phyloP scores from a whole-genome alignment of 75 land plant genomes.

The Pinus albicaulis region DNA sequence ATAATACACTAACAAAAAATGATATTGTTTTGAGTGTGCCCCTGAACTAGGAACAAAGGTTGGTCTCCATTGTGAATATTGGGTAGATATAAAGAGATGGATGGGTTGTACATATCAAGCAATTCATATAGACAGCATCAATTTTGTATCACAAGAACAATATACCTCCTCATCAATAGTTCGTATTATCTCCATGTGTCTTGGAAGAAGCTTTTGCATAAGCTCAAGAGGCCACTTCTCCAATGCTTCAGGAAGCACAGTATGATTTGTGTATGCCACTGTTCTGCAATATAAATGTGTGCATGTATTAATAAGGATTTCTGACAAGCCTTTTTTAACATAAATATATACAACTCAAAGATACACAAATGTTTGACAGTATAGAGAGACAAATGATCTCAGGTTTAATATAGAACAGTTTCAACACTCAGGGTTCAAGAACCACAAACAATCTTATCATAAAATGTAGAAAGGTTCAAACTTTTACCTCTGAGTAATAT shows the following conservation, averaged over 20 bases:
- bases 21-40: too few species aligned
- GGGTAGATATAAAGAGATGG: background rate
- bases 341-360: background rate
- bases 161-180: conserved; percentile 87
- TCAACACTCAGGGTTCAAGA: too few species aligned
- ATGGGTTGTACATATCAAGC: background rate
- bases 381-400: background rate
- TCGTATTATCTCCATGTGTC: conserved; percentile 88
- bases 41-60: background rate
- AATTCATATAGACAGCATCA: background rate
- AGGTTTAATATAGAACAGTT: too few species aligned
- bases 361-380: background rate
- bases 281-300: conserved; percentile 46
- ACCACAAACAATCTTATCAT: background rate
- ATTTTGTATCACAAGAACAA: background rate
- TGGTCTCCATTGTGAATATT: background rate
- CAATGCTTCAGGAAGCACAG: conserved; percentile 97
- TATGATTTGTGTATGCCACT: conserved; percentile 96
- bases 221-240: conserved; percentile 93
- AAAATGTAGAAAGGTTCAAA: background rate
- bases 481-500: conserved; percentile 79
- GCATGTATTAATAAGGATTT: background rate
- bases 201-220: conserved; percentile 85
- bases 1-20: too few species aligned
- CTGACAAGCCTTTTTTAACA: background rate